Percentiles rank a stretch among this genome's conserved stretches.
Conservation (phyloP, 805 yeast species). For the Pichia nakasei region DNA sequence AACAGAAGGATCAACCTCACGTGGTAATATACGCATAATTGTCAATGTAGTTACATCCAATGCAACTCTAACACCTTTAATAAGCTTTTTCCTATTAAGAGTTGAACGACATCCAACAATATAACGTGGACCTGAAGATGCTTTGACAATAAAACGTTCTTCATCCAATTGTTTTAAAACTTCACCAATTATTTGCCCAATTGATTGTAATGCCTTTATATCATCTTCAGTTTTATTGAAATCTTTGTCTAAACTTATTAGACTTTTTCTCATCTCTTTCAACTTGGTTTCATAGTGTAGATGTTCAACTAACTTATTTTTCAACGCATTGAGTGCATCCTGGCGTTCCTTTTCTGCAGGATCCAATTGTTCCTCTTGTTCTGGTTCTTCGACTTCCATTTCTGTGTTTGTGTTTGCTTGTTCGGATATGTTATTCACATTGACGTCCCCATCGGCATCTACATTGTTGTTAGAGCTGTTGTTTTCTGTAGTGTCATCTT, state of each 20-base stretch:
- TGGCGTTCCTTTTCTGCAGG: constrained; percentile 37
- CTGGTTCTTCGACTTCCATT: background rate
- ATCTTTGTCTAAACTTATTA: constrained; percentile 74
- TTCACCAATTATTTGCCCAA: constrained; percentile 96
- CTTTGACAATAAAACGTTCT: constrained; percentile 91
- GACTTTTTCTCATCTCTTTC: constrained; percentile 72
- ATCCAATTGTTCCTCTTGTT: constrained; percentile 6
- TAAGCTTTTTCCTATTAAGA: constrained; percentile 70
- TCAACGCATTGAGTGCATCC: constrained; percentile 68
- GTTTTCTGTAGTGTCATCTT: constrained; percentile 19
- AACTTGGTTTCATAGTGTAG: constrained; percentile 89
- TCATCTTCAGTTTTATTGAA: constrained; percentile 94
- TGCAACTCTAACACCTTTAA: constrained; percentile 94
- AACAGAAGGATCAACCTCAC: constrained; percentile 97
- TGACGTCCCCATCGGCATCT: constrained; percentile 7
- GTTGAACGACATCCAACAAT: constrained; percentile 96
- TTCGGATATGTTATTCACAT: background rate
- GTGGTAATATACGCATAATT: constrained; percentile 92
- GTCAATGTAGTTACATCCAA: constrained; percentile 96
- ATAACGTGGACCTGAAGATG: constrained; percentile 94
- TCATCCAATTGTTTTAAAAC: constrained; percentile 91
- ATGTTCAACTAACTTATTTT: constrained; percentile 83
- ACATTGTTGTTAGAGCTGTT: background rate
- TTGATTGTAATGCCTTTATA: constrained; percentile 92
- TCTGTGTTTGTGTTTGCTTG: background rate